Percentiles rank a stretch among this genome's conserved stretches.
Conservation (phyloP, 2,329 filamentous ascomycete species). For the Microdochium nivale region DNA sequence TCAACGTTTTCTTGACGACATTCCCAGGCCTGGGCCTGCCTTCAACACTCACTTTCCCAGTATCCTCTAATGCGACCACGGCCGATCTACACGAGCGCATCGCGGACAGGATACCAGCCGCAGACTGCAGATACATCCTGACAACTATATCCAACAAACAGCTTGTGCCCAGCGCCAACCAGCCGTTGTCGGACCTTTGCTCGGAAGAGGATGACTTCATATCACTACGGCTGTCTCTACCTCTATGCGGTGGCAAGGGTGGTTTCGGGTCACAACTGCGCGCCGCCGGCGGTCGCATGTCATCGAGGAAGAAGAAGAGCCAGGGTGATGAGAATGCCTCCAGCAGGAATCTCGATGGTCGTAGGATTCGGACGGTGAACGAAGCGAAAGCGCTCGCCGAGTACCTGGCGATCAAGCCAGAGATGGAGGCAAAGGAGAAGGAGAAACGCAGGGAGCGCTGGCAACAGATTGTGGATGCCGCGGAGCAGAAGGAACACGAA, state of each 20-base stretch:
- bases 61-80: slow-evolving; percentile 56
- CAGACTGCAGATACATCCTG: slow-evolving; percentile 58
- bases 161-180: slow-evolving; percentile 44
- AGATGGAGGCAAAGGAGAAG: slow-evolving; percentile 93
- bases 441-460: slow-evolving; percentile 77
- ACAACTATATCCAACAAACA: slow-evolving; percentile 75
- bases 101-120: slow-evolving; percentile 50
- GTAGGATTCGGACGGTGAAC: slow-evolving; percentile 81
- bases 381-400: slow-evolving; percentile 94
- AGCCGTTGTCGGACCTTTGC: slow-evolving; percentile 55
- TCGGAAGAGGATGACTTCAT: slow-evolving; percentile 57
- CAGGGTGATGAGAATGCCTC: slow-evolving; percentile 80
- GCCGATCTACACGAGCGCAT: slow-evolving; percentile 57
- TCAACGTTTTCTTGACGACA: slow-evolving; percentile 80
- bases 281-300: slow-evolving; percentile 96
- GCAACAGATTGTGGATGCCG: slow-evolving; percentile 79
- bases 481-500: slow-evolving; percentile 77
- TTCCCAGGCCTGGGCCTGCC: slow-evolving; percentile 79
- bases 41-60: slow-evolving; percentile 70
- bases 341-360: slow-evolving; percentile 86
- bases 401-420: slow-evolving; percentile 89
- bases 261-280: slow-evolving; percentile 96
- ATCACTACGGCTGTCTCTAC: slow-evolving; percentile 70
- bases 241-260: slow-evolving; percentile 87
- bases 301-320: slow-evolving; percentile 79